Evolutionary conservation across 257 asterid genomes (phyloP).

Genomic region (Catharanthus roseus): DNA sequence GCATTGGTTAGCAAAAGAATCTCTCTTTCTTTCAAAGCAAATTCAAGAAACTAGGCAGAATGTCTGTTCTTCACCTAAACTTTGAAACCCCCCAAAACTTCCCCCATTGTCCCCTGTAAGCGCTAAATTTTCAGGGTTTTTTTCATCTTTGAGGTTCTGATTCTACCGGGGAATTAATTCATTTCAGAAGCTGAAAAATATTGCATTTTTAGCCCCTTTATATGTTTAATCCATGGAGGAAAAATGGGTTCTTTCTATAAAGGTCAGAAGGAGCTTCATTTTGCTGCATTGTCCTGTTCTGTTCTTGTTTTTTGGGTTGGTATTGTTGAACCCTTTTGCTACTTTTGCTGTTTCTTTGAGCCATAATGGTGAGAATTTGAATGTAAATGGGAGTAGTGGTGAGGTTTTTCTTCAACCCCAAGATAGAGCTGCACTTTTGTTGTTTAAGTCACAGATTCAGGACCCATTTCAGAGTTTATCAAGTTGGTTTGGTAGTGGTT

Average conservation of each 20-base stretch:
- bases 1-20: slow-evolving; percentile 8
- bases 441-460: slow-evolving; percentile 52
- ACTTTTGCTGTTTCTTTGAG: slow-evolving; percentile 21
- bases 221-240: slow-evolving; percentile 22
- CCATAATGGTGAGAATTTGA: slow-evolving; percentile 2
- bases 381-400: slow-evolving; percentile 6
- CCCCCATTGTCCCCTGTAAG: slow-evolving; percentile 2
- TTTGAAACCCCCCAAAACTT: slow-evolving; percentile 9
- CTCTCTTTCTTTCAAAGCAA: slow-evolving; percentile 4
- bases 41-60: slow-evolving; percentile 24
- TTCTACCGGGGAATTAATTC: not conserved
- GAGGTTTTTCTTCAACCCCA: slow-evolving; percentile 18
- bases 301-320: slow-evolving; percentile 16
- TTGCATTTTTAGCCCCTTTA: not conserved
- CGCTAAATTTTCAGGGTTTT: not conserved
- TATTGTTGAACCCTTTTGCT: slow-evolving; percentile 18
- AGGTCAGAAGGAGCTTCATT: slow-evolving; percentile 9
- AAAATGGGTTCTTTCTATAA: slow-evolving; percentile 22
- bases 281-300: slow-evolving; percentile 13
- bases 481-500: slow-evolving; percentile 40
- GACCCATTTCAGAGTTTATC: slow-evolving; percentile 43
- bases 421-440: slow-evolving; percentile 55
- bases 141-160: not conserved
- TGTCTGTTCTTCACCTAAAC: slow-evolving; percentile 31
- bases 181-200: not conserved